These are phyloP conservation scores for Blattamonas nauphoetae DNA, from an alignment of 78 protist species.

Conservation along the genomic window DNA sequence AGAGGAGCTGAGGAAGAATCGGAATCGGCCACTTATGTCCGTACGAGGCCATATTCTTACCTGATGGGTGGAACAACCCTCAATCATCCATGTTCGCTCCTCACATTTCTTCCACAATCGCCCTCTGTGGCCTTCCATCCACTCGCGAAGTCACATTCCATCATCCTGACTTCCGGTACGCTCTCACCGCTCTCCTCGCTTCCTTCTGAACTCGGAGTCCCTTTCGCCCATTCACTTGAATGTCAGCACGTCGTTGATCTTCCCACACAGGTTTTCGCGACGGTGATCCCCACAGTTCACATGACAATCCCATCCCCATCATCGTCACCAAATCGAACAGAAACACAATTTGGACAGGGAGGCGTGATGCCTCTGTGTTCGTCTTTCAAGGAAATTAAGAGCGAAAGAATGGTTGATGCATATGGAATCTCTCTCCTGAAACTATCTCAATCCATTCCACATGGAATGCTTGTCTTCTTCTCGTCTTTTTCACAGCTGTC, in stretches of 20 bases:
- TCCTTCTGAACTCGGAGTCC: constrained; percentile 43
- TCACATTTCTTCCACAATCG: neutral
- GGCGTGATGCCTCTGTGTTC: constrained; percentile 43
- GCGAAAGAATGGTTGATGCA: constrained; percentile 21
- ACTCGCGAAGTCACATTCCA: neutral
- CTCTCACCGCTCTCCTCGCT: constrained; percentile 78
- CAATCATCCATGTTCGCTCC: neutral
- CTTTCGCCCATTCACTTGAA: constrained; percentile 48
- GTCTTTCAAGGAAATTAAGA: constrained; percentile 36
- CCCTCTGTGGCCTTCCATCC: neutral
- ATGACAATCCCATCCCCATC: neutral
- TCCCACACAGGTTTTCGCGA: constrained; percentile 19
- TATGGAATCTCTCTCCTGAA: constrained; percentile 2
- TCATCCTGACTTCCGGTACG: constrained; percentile 90
- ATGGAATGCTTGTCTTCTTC: constrained; percentile 92
- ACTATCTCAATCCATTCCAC: constrained; percentile 60
- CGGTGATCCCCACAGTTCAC: neutral
- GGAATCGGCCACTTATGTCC: no score
- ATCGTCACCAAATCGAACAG: neutral
- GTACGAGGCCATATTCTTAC: no score
- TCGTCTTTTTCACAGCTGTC: constrained; percentile 59
- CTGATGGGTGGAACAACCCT: no score
- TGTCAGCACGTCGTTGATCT: constrained; percentile 54
- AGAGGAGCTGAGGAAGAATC: no score
- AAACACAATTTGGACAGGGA: constrained; percentile 26